These are phyloP conservation scores for Solanum chacoense DNA, from an alignment of 305 asterid species.

Conservation along the genomic window DNA sequence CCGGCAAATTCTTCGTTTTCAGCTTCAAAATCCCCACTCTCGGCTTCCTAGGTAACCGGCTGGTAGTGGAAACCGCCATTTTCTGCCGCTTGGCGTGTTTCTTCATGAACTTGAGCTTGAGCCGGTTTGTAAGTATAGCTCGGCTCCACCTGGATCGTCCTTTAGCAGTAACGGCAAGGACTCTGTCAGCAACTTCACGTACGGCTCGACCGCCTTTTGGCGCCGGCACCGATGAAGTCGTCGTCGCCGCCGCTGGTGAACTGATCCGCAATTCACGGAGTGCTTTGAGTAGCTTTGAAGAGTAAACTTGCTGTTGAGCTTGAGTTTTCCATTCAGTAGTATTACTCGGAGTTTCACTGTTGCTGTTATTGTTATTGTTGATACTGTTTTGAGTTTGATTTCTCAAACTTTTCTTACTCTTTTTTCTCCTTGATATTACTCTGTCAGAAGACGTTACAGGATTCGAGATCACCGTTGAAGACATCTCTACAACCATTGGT, in stretches of 20 bases:
- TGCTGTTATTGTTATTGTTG: not conserved
- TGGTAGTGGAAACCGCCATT: slow-evolving; percentile 25
- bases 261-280: slow-evolving; percentile 54
- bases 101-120: slow-evolving; percentile 73
- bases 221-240: not conserved
- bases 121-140: slow-evolving; percentile 61
- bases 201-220: slow-evolving; percentile 52
- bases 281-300: slow-evolving; percentile 72
- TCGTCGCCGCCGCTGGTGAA: not conserved
- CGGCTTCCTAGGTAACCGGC: slow-evolving; percentile 53
- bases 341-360: not conserved
- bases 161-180: slow-evolving; percentile 68
- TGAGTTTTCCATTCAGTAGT: slow-evolving; percentile 74
- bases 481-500: slow-evolving; percentile 22
- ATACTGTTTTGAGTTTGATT: slow-evolving; percentile 1
- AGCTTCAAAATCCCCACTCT: slow-evolving; percentile 50
- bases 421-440: slow-evolving; percentile 40
- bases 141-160: slow-evolving; percentile 97
- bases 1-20: slow-evolving; percentile 63
- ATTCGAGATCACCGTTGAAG: slow-evolving; percentile 30
- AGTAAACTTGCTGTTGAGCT: slow-evolving; percentile 71
- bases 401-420: slow-evolving; percentile 32
- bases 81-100: slow-evolving; percentile 46
- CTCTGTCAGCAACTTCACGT: slow-evolving; percentile 79
- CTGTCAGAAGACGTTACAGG: slow-evolving; percentile 37